Percentiles rank a stretch among this genome's conserved stretches.
Conservation (phyloP, 106 monocot species). For the Gastrodia elata region DNA sequence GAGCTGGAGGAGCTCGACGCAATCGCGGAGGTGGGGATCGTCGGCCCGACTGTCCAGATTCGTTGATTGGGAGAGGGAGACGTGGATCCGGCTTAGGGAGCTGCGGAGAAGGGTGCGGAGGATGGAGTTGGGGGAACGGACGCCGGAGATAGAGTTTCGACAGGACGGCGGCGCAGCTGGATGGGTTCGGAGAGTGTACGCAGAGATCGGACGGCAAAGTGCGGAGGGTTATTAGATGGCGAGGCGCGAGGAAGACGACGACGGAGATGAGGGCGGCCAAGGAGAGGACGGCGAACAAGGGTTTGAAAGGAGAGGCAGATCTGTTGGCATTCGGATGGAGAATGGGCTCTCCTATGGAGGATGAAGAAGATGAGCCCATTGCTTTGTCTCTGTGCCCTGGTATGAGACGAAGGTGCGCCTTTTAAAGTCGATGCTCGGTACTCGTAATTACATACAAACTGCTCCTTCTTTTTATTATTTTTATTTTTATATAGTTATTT, state of each 20-base stretch:
- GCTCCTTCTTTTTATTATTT: no score
- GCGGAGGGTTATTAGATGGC: not conserved
- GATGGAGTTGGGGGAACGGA: not conserved
- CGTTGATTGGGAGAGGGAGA: not conserved
- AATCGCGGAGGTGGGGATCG: conserved; percentile 29
- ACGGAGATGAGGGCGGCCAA: conserved; percentile 12
- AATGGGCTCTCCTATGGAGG: not conserved
- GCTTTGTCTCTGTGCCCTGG: no score
- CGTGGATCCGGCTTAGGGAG: conserved; percentile 9
- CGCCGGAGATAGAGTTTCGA: not conserved
- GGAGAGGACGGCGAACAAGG: conserved; percentile 4
- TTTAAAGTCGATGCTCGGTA: no score
- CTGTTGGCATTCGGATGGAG: not conserved
- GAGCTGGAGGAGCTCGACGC: conserved; percentile 26
- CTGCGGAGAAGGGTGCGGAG: conserved; percentile 13
- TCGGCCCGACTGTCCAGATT: conserved; percentile 5
- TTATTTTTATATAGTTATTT: no score
- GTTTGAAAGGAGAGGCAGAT: not conserved
- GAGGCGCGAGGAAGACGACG: not conserved
- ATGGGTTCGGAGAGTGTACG: conserved; percentile 10
- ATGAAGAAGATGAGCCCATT: conserved; percentile 1
- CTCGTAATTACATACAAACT: no score
- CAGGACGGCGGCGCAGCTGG: conserved; percentile 22
- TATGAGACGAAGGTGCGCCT: no score
- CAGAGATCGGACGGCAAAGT: conserved; percentile 16